A percentile compares a stretch with the other conserved stretches of the same genome.
Conservation (phyloP, 352 stramenopile genomes). For the Globisporangium paddicum region DNA sequence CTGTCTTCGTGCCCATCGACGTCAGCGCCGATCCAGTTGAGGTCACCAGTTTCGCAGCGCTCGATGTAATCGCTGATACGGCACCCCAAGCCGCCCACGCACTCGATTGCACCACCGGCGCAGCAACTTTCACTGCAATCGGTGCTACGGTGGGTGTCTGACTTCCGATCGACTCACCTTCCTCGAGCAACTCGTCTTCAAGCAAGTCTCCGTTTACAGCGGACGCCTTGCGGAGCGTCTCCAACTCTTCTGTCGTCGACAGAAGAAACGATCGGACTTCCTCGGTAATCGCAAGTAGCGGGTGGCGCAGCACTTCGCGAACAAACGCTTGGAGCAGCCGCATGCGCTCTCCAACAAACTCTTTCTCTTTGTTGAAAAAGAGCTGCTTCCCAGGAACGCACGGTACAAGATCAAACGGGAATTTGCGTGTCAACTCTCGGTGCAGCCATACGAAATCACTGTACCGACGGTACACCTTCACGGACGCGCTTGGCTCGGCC, state of each 20-base stretch:
- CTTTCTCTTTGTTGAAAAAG: constrained; percentile 82
- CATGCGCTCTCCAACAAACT: constrained; percentile 87
- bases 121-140: constrained; percentile 14
- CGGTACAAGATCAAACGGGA: constrained; percentile 71
- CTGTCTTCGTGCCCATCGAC: constrained; percentile 30
- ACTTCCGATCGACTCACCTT: constrained; percentile 20
- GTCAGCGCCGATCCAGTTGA: constrained; percentile 55
- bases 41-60: constrained; percentile 70
- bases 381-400: constrained; percentile 72
- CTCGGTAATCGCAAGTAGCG: constrained; percentile 59
- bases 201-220: constrained; percentile 38
- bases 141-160: background rate
- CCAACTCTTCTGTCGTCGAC: constrained; percentile 77
- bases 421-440: constrained; percentile 53
- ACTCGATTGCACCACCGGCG: constrained; percentile 19
- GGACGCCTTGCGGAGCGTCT: constrained; percentile 54
- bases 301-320: constrained; percentile 62
- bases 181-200: constrained; percentile 29
- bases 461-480: constrained; percentile 84
- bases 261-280: constrained; percentile 70
- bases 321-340: constrained; percentile 74
- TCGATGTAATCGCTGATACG: constrained; percentile 65
- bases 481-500: constrained; percentile 59
- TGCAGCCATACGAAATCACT: constrained; percentile 87
- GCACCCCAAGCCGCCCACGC: constrained; percentile 70